Conservation (phyloP, 192 early-diverging fungal genomes). For the Coemansia sp. region DNA sequence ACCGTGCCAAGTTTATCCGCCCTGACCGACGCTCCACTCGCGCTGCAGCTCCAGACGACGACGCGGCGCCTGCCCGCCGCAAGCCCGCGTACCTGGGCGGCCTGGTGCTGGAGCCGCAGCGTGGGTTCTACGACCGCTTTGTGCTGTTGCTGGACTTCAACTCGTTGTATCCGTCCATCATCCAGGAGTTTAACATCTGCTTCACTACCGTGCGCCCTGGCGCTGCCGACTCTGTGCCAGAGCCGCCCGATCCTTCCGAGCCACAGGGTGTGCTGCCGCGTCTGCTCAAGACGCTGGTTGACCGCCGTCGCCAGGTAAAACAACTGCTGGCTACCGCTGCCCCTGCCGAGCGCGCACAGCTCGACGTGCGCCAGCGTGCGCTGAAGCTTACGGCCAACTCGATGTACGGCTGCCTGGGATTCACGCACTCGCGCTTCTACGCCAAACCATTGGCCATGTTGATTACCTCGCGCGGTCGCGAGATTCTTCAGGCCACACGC, state of each 20-base stretch:
- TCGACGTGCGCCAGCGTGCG: slow-evolving; percentile 90
- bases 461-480: slow-evolving; percentile 90
- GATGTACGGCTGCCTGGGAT: slow-evolving; percentile 99
- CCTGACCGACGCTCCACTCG: slow-evolving; percentile 71
- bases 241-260: slow-evolving; percentile 67
- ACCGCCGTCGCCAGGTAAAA: slow-evolving; percentile 88
- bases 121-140: slow-evolving; percentile 94
- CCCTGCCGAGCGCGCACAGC: slow-evolving; percentile 61
- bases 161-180: slow-evolving; percentile 98
- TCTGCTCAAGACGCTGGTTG: slow-evolving; percentile 84
- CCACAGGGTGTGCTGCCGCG: slow-evolving; percentile 81
- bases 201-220: slow-evolving; percentile 85
- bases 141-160: slow-evolving; percentile 97
- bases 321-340: slow-evolving; percentile 68
- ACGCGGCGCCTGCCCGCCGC: slow-evolving; percentile 47
- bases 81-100: slow-evolving; percentile 95
- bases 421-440: slow-evolving; percentile 88
- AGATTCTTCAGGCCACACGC: slow-evolving; percentile 93
- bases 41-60: neutral
- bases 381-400: slow-evolving; percentile 97
- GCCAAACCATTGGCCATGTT: slow-evolving; percentile 98
- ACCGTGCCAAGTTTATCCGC: slow-evolving; percentile 84
- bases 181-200: slow-evolving; percentile 99
- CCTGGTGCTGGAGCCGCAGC: slow-evolving; percentile 96
- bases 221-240: slow-evolving; percentile 64